phyloP scores from a whole-genome alignment of 176 grass and related monocot species.

The Typha latifolia region DNA sequence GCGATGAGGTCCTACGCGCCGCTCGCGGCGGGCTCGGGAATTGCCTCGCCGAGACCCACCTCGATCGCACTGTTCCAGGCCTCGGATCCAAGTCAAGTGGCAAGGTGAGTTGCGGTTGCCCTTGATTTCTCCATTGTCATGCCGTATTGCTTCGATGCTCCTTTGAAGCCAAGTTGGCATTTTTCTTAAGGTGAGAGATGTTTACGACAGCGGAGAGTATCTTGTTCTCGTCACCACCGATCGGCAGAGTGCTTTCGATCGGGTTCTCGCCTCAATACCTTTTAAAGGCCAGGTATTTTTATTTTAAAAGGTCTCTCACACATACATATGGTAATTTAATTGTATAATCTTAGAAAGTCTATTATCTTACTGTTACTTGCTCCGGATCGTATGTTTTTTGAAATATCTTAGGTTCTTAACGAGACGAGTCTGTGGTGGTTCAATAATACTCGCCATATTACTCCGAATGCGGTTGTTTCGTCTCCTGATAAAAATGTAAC shows the following conservation, averaged over 20 bases:
- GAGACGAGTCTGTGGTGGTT: conserved; percentile 99
- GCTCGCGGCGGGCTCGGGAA: conserved; percentile 37
- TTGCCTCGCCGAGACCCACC: conserved; percentile 75
- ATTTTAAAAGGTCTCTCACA: too few relatives aligned
- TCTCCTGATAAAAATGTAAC: conserved; percentile 91
- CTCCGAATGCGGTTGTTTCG: conserved; percentile 83
- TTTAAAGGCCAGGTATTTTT: conserved; percentile 87
- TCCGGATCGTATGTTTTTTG: background rate
- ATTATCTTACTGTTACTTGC: too few relatives aligned
- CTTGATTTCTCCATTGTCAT: background rate
- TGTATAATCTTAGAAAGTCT: too few relatives aligned
- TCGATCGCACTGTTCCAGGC: conserved; percentile 63
- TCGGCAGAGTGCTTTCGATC: conserved; percentile 90
- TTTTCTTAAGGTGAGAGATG: conserved; percentile 65
- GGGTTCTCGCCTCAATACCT: conserved; percentile 82
- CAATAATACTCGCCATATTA: conserved; percentile 61
- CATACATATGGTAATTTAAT: too few relatives aligned
- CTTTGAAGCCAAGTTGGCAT: background rate
- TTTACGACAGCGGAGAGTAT: conserved; percentile 81
- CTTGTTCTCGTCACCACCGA: conserved; percentile 89
- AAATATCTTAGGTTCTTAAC: conserved; percentile 67
- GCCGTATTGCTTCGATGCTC: background rate
- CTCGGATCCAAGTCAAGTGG: conserved; percentile 37
- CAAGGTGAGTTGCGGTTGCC: background rate
- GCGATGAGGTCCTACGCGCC: conserved; percentile 47